These are phyloP conservation scores for Candida andamanensis DNA, from an alignment of 805 yeast genomes.

Conservation along the genomic window DNA sequence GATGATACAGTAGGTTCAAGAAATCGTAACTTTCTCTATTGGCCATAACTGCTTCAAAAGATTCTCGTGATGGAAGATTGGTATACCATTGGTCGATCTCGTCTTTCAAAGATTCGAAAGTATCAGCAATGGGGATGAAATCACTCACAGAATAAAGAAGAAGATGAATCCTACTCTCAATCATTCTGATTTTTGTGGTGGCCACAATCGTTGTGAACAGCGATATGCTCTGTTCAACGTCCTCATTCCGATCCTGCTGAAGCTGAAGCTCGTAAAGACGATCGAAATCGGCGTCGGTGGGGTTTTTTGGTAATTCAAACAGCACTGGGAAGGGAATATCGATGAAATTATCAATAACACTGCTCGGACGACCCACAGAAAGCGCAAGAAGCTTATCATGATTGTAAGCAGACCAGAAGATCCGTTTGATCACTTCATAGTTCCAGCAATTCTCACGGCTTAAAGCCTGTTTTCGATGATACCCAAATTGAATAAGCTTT, in stretches of 20 bases:
- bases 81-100: slow-evolving; percentile 8
- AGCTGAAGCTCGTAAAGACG: slow-evolving; percentile 8
- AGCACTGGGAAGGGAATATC: slow-evolving; percentile 6
- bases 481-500: slow-evolving; percentile 5
- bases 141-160: slow-evolving; percentile 8
- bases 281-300: slow-evolving; percentile 4
- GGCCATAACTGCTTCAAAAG: slow-evolving; percentile 8
- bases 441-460: slow-evolving; percentile 1
- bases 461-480: slow-evolving; percentile 1
- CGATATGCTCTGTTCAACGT: slow-evolving; percentile 6
- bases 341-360: slow-evolving; percentile 4
- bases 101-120: slow-evolving; percentile 5
- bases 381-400: slow-evolving; percentile 4
- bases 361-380: slow-evolving; percentile 5
- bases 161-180: slow-evolving; percentile 11
- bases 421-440: slow-evolving; percentile 4
- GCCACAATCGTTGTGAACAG: slow-evolving; percentile 7
- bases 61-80: slow-evolving; percentile 5
- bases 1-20: slow-evolving; percentile 9
- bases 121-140: slow-evolving; percentile 7
- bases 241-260: slow-evolving; percentile 6
- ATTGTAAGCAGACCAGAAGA: slow-evolving; percentile 7
- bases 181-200: slow-evolving; percentile 8
- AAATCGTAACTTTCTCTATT: slow-evolving; percentile 12
- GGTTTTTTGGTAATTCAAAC: slow-evolving; percentile 6